Evolutionary conservation across 169 alveolate species (phyloP).

Genomic region (Plasmodium vivax): DNA sequence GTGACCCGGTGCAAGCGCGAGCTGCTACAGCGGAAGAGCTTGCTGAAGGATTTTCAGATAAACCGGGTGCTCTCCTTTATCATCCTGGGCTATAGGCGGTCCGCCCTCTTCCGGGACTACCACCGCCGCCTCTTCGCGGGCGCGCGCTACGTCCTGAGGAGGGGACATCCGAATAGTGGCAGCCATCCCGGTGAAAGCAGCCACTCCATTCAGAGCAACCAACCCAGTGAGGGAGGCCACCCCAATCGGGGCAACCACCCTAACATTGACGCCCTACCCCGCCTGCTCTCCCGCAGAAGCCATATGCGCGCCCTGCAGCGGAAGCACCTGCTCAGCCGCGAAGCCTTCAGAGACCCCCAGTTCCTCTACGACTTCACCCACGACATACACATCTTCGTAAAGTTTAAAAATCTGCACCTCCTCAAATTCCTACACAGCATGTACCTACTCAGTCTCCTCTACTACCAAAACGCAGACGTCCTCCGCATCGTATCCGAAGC

Average conservation of each 20-base stretch:
- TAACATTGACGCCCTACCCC: background rate
- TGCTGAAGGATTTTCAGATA: conserved; percentile 35
- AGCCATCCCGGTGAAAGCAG: too few species aligned
- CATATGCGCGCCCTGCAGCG: background rate
- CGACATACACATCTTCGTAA: conserved; percentile 44
- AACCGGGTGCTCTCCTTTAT: conserved; percentile 28
- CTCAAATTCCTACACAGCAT: conserved; percentile 24
- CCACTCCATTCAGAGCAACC: background rate
- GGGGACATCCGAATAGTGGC: background rate
- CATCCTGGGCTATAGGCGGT: conserved; percentile 18
- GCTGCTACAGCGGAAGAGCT: conserved; percentile 14
- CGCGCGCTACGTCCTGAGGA: conserved; percentile 1
- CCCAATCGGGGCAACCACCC: background rate
- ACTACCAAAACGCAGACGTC: conserved; percentile 31
- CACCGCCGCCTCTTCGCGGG: background rate
- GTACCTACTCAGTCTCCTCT: conserved; percentile 43
- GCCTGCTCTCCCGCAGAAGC: background rate
- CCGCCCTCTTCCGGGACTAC: background rate
- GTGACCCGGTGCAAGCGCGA: conserved; percentile 28
- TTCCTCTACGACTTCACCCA: conserved; percentile 50
- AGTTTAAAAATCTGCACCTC: conserved; percentile 28
- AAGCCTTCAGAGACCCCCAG: background rate
- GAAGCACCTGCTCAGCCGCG: background rate
- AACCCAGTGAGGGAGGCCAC: background rate
- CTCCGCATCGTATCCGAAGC: conserved; percentile 37